Evolutionary conservation across 2,329 filamentous ascomycete species (phyloP), one percentile per base, ranked within the genome.

Genomic region (Fusarium ramigenum): DNA sequence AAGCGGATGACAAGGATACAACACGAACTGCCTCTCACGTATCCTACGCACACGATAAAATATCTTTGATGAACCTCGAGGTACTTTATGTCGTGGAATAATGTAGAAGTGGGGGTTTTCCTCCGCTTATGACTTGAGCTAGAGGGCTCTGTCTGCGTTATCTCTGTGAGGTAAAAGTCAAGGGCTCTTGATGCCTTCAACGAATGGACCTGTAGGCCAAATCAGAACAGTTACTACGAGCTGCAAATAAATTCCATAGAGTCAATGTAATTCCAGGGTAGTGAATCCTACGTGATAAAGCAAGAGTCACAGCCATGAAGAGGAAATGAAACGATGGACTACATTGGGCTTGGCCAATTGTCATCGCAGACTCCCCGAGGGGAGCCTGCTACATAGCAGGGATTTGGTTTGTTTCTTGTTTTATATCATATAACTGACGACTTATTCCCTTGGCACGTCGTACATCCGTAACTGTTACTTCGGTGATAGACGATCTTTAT

Each of bases 201-300:
- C 4, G 12, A 23, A 19, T 25, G 4, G 6, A 19, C 16, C 6
- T 36, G 6, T 10, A 3, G 4, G 5, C 21, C 1, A 15, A 5
- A 50, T 9, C 16, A 23, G 16, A 34, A 23, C 11, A 18, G 15
- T 16, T 32, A 7, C 12, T 32, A 5, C 10, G 7, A 32, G 7
- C 14, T 32, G 15, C 15, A 21, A 9, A 4, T 5, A 12, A 18
- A 9, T 7, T n/a, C 15, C 21, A 18, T 9, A 32, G 3, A 18
- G 3, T 18, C 46, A 32, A 12, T 18, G 15, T 18, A n/a, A 7
- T 32, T n/a, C 4, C 28, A 7, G 28, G 21, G 28, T 18, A 32
- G 46, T 18, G 15, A 32, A 23, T 18, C 21, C 21, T 23, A 34
- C 11, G 11, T 6, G 11, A 34, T 5, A 19, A 9, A 34, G 11